Base-by-base conservation (phyloP, 805 yeast species). In the Metschnikowia shivogae region DNA sequence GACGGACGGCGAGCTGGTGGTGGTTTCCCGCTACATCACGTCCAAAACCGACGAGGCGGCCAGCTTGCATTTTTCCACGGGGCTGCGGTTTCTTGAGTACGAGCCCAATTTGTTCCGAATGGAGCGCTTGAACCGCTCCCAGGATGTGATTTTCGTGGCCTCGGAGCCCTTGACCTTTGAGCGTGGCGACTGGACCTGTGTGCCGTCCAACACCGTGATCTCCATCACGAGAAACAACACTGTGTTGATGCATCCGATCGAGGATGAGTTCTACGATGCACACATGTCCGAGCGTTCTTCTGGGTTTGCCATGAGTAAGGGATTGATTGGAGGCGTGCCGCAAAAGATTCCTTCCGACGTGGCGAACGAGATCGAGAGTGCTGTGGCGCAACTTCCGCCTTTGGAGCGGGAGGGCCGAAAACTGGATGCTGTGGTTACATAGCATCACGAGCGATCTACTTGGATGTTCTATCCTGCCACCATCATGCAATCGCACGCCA, bases 101-200 rank as follows among this genome's bases (percentile, higher is more conserved):
- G 86, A 81, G 50, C 96, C 95, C 1, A 96, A 97, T 17, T 86
- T 89, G 58, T 93, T 88, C 69, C 78, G 86, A 57, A 89, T 93
- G 97, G 97, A 93, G 64, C 76, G 99, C 44, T 72, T 87, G 48
- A 95, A 90, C 64, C 76, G 97, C 43, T 86, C 93, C 8, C 97
- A 92, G 64, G 92, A 89, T 63, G 92, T 93, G 13, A 84, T 92
- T n/a, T 85, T 93, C 83, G 93, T 93, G 40, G 96, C 99, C 1
- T 85, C 95, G 13, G 99, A 93, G 61, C 99, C 99, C 0, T 73
- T 93, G 46, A 93, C 99, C 0, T 93, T 93, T 63, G 98, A 93
- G 67, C 72, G 99, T 45, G 92, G 90, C 33, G 99, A 93, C 65
- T 93, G 99, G 99, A 86, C 92, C 42, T 84, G 97, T 3, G 95